A percentile compares a stretch with the other conserved stretches of the same genome.
Evolutionary conservation across 331 rosid genomes (phyloP).

Genomic region (Malus hybrid): DNA sequence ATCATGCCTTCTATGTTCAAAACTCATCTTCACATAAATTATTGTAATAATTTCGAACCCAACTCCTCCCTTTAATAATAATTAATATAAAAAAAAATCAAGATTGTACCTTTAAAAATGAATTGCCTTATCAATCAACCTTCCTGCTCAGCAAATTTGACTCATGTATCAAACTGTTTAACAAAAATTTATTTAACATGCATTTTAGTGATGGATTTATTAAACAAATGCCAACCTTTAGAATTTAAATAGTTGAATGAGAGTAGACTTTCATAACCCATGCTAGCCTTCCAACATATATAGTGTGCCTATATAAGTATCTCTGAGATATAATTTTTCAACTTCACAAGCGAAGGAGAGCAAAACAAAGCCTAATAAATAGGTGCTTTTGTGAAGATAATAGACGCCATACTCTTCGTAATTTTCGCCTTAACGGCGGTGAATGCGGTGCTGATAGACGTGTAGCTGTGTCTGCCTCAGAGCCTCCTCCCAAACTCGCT

Average conservation of each 20-base stretch:
- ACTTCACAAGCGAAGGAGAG: neutral
- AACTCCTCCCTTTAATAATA: too few relatives aligned
- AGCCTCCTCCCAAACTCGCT: slow-evolving; percentile 36
- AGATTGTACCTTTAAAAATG: too few relatives aligned
- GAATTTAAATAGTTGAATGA: neutral
- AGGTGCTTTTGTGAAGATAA: slow-evolving; percentile 33
- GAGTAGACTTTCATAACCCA: neutral
- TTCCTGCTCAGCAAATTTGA: too few relatives aligned
- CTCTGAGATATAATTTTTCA: neutral
- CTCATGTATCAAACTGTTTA: neutral
- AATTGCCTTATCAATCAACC: too few relatives aligned
- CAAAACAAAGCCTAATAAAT: slow-evolving; percentile 8
- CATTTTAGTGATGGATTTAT: neutral
- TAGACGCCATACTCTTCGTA: slow-evolving; percentile 37
- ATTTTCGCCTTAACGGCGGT: slow-evolving; percentile 40
- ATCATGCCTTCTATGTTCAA: rapidly evolving
- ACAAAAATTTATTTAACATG: neutral
- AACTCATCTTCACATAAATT: too few relatives aligned
- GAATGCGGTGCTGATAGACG: slow-evolving; percentile 42
- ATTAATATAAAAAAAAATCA: too few relatives aligned
- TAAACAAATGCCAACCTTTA: neutral
- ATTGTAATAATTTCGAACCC: too few relatives aligned
- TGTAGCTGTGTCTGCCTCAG: slow-evolving; percentile 45
- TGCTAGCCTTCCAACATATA: neutral
- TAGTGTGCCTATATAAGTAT: neutral